A percentile compares a stretch with the other conserved stretches of the same genome.
These are phyloP conservation scores for Backusella liffmaniae DNA, from an alignment of 192 early-diverging fungal genomes.

Conservation along the genomic window DNA sequence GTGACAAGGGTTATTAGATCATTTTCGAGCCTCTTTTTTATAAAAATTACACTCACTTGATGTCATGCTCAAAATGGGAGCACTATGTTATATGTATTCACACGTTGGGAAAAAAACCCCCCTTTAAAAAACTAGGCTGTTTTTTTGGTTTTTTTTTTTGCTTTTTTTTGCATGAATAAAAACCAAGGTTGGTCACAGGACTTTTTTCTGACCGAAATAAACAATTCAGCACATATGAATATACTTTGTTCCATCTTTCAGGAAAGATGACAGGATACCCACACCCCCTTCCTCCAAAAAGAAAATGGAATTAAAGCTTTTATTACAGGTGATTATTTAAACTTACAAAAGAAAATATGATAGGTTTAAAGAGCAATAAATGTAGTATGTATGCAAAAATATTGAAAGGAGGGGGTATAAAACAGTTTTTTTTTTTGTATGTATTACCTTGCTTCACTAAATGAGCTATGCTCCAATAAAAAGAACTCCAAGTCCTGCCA, in stretches of 20 bases:
- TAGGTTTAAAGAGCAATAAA: background rate
- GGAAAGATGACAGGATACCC: no score
- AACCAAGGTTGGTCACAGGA: background rate
- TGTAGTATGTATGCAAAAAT: background rate
- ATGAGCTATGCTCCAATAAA: slow-evolving; percentile 50
- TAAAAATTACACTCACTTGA: background rate
- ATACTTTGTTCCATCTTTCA: no score
- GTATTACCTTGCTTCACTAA: slow-evolving; percentile 6
- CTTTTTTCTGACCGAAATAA: background rate
- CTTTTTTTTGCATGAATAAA: background rate
- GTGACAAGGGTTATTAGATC: background rate
- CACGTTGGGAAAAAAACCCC: background rate
- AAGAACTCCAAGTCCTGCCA: slow-evolving; percentile 66
- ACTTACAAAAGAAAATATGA: background rate
- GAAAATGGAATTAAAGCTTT: background rate
- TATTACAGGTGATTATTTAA: slow-evolving; percentile 6
- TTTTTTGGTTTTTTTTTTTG: background rate
- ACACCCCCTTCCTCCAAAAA: background rate
- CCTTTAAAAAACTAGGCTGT: background rate
- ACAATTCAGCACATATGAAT: no score
- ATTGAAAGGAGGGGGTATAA: background rate
- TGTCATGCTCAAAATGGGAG: background rate
- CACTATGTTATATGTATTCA: background rate
- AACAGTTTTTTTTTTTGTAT: background rate
- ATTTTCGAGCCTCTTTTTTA: background rate